phyloP scores from a whole-genome alignment of 345 rosid genomes.

The Nephelium lappaceum region DNA sequence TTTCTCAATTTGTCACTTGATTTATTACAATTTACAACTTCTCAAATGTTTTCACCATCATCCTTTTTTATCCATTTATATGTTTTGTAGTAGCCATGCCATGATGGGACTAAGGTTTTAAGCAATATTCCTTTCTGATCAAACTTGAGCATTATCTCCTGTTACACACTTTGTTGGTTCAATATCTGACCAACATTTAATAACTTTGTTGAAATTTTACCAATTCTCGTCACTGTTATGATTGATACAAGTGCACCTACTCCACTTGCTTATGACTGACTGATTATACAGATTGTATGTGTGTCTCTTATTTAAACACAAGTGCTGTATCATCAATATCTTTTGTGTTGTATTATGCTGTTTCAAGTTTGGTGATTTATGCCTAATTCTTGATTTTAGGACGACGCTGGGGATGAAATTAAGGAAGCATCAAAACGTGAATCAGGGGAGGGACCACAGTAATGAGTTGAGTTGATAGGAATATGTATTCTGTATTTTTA shows the following conservation, averaged over 20 bases:
- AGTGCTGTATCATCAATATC: neutral
- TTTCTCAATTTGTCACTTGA: neutral
- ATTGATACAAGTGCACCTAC: neutral
- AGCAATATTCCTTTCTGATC: neutral
- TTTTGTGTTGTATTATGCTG: neutral
- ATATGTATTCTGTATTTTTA: constrained; percentile 33
- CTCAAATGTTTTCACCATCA: neutral
- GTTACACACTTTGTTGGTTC: too few species aligned
- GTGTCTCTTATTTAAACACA: too few species aligned
- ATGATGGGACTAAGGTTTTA: neutral
- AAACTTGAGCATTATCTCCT: neutral
- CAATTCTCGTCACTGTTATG: too few species aligned
- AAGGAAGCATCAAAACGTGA: constrained; percentile 81
- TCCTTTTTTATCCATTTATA: too few species aligned
- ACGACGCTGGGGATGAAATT: constrained; percentile 87
- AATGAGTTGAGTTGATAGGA: constrained; percentile 35
- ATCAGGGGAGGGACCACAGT: constrained; percentile 56
- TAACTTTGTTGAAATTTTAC: too few species aligned
- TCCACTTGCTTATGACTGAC: neutral
- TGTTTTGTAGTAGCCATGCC: too few species aligned
- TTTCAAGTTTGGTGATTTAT: constrained; percentile 1
- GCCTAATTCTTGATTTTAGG: constrained; percentile 37
- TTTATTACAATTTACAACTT: neutral
- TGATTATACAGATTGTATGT: too few species aligned
- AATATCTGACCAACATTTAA: neutral